A percentile compares a stretch with the other conserved stretches of the same genome.
Conservation (phyloP, 306 rosid species). For the Prunus dulcis region DNA sequence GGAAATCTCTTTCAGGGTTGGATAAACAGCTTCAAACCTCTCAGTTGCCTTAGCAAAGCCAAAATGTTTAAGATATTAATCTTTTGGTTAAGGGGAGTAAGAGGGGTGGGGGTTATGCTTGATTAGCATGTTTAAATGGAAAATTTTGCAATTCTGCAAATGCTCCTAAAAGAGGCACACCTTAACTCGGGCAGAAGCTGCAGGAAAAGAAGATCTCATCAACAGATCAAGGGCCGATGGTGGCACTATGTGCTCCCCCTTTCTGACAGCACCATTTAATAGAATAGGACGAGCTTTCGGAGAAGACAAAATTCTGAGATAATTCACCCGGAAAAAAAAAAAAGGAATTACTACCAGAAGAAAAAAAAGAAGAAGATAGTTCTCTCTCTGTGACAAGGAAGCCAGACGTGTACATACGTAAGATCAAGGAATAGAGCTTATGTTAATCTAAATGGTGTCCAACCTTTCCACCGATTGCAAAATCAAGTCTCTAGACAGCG, state of each 20-base stretch:
- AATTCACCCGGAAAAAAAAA: neutral
- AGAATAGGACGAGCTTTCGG: slow-evolving; percentile 75
- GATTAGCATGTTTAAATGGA: slow-evolving; percentile 10
- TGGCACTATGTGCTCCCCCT: slow-evolving; percentile 79
- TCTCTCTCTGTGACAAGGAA: slow-evolving; percentile 33
- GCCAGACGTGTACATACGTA: neutral
- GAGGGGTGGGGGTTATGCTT: neutral
- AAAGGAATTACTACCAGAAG: neutral
- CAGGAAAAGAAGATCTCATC: slow-evolving; percentile 63
- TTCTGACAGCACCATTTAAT: slow-evolving; percentile 79
- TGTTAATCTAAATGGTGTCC: slow-evolving; percentile 17
- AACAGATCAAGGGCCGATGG: slow-evolving; percentile 69
- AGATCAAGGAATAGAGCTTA: neutral
- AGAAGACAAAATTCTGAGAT: slow-evolving; percentile 39
- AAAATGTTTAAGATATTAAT: slow-evolving; percentile 5
- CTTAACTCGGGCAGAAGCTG: slow-evolving; percentile 68
- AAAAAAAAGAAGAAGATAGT: neutral
- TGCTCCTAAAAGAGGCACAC: slow-evolving; percentile 34
- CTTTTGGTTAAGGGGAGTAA: neutral
- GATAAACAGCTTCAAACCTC: slow-evolving; percentile 80
- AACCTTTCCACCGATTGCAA: slow-evolving; percentile 89
- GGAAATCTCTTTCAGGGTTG: slow-evolving; percentile 72
- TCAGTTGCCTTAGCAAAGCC: slow-evolving; percentile 68
- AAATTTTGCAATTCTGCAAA: neutral
- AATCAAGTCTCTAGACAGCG: slow-evolving; percentile 79